phyloP scores from a whole-genome alignment of 2,329 filamentous ascomycete genomes.

The Fusarium abutilonis region DNA sequence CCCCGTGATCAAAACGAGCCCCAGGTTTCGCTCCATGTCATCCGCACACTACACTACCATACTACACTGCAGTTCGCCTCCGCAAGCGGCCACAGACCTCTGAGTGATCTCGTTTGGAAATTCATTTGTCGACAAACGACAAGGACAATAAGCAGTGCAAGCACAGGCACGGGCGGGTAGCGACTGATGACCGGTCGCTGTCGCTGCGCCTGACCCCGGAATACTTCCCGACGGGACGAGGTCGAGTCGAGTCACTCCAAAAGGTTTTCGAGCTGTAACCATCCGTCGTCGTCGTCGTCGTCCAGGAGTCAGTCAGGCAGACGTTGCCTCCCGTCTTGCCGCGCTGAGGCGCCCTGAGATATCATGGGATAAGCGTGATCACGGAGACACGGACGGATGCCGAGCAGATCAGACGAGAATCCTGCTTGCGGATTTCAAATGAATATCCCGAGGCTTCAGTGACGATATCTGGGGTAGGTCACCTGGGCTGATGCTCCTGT shows the following conservation, averaged over 20 bases:
- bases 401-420: conserved; percentile 42
- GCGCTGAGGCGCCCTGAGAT: conserved; percentile 26
- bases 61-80: conserved; percentile 42
- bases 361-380: conserved; percentile 40
- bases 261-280: conserved; percentile 11
- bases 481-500: conserved; percentile 30
- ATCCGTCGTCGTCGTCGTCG: conserved; percentile 25
- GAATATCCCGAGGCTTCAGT: conserved; percentile 35
- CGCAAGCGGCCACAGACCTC: conserved; percentile 39
- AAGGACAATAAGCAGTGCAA: conserved; percentile 9
- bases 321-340: conserved; percentile 22
- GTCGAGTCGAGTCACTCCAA: conserved; percentile 24
- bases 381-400: conserved; percentile 42
- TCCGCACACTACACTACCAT: conserved; percentile 29
- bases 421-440: conserved; percentile 18
- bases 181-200: conserved; percentile 29
- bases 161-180: conserved; percentile 35
- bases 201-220: conserved; percentile 41
- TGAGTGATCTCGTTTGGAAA: conserved; percentile 31
- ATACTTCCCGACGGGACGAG: conserved; percentile 30
- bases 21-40: conserved; percentile 42
- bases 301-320: conserved; percentile 20
- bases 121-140: conserved; percentile 19
- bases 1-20: conserved; percentile 39
- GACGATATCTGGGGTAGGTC: conserved; percentile 38